phyloP scores from a whole-genome alignment of 2,329 filamentous ascomycete genomes.

The Cytospora paraplurivora region DNA sequence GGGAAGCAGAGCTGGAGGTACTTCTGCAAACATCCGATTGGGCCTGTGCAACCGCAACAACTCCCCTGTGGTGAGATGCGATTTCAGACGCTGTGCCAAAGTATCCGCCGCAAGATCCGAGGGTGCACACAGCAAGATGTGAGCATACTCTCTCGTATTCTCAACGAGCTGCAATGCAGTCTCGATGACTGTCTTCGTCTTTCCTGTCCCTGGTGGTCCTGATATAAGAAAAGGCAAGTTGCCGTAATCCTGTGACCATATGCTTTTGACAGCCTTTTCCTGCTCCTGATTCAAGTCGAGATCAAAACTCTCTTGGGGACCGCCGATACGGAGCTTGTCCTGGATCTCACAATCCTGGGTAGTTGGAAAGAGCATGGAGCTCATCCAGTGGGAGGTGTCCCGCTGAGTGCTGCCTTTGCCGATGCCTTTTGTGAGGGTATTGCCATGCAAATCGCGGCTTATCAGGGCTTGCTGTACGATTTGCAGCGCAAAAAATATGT shows the following conservation, averaged over 20 bases:
- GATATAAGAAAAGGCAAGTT: constrained; percentile 35
- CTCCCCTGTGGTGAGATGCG: constrained; percentile 24
- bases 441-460: constrained; percentile 1
- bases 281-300: constrained; percentile 31
- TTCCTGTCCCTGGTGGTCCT: constrained; percentile 34
- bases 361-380: constrained; percentile 33
- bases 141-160: constrained; percentile 25
- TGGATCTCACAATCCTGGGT: constrained; percentile 30
- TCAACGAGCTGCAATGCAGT: constrained; percentile 31
- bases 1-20: constrained; percentile 28
- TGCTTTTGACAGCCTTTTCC: constrained; percentile 32
- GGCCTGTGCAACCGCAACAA: constrained; percentile 33
- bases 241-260: constrained; percentile 31
- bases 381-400: constrained; percentile 26
- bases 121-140: constrained; percentile 34
- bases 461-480: constrained; percentile 26
- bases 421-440: background rate
- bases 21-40: constrained; percentile 30
- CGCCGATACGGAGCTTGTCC: constrained; percentile 27
- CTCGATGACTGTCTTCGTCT: constrained; percentile 35
- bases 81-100: constrained; percentile 29
- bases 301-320: constrained; percentile 29
- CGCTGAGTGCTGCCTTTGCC: background rate
- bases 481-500: constrained; percentile 26
- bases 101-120: constrained; percentile 34